Base-by-base conservation (phyloP, 1,284 basidiomycete species). In the Jaminaea rosea region DNA sequence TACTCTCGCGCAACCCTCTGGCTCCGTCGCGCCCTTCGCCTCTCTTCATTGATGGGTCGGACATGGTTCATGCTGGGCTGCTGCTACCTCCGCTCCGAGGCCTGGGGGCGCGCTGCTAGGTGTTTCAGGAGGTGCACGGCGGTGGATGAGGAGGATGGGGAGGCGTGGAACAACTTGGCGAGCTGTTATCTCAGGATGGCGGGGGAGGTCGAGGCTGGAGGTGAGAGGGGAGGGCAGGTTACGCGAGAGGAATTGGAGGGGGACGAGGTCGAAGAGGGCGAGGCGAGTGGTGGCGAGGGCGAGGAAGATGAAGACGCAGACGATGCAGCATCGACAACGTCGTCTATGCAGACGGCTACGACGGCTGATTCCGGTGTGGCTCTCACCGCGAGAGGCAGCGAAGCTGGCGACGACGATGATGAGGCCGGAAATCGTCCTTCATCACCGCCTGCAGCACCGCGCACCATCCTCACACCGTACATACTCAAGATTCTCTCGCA, bases 161-260 rank as follows among this genome's bases (percentile, higher is more conserved):
- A 98, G 79, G 92, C 89, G 60, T 98, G 94, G 94, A 96, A 87
- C 73, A 99, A 99, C 74, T 78, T 99, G 49, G 94, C 93, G 21
- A 92, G 86, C 58, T 86, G 92, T 67, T 96, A 97, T 75, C 80
- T 99, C 44, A 52, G 67, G 5, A 65, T 73, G 63, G 62, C 61
- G 36, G 50, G 48, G 8, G 57, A 45, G 29, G 36, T 17, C 9
- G 10, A 55, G 42, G 26, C 59, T 41, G 53, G 27, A 9, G 31
- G n/a, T n/a, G n/a, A n/a, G n/a, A n/a, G n/a, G n/a, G n/a, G n/a
- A n/a, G n/a, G n/a, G n/a, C n/a, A 34, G 26, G 57, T 55, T 17
- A 55, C 51, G 13, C 47, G 55, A n/a, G 60, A 55, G 17, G 63
- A 62, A 32, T 49, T 39, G 6, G 58, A 53, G 13, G 50, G 27